Evolutionary conservation across 2,329 filamentous ascomycete species (phyloP), one percentile per base, ranked within the genome.

Genomic region (Raffaelea deltoideospora): DNA sequence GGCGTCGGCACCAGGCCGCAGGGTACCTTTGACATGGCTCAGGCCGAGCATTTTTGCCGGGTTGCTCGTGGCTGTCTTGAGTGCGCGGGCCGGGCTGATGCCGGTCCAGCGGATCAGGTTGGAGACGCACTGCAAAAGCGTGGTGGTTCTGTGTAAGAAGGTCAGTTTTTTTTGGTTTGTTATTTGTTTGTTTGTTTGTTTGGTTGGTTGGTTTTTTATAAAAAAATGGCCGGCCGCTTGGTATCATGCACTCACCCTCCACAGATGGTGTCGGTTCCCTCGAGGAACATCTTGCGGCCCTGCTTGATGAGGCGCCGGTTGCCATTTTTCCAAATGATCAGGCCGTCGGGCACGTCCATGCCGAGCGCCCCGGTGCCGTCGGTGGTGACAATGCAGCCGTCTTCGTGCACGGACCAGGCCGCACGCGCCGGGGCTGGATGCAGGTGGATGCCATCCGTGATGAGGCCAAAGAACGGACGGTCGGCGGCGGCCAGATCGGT

Each of bases 391-490:
- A 90, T 79, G 48, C 85, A 75, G 2, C 84, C 85, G 9, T 78
- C 69, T 0, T 81, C 81, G 50, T 90, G 81, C 2, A 82, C 76
- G 43, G 81, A 79, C 60, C 76, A 88, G 2, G 84, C 84, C 41
- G 90, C 84, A 52, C 83, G 84, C 53, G 90, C 73, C 0, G 78
- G 79, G 1, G 81, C 86, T 1, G 83, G 81, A 47, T 90, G 84
- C 17, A 92, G 62, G 50, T 92, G 84, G 39, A 88, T 82, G 13
- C 83, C 84, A 50, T 92, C 84, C 4, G 81, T 74, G 38, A 92
- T 90, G 49, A 92, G 71, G 37, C 85, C 84, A 53, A 86, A 92
- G 54, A 69, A 90, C 0, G 83, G 84, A 37, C 77, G 67, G 14
- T 57, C 52, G 37, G 60, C 47, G 39, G 55, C 62, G 45, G 76